Conservation (phyloP, 495 filamentous ascomycete species). For the Cairneyella variabilis region DNA sequence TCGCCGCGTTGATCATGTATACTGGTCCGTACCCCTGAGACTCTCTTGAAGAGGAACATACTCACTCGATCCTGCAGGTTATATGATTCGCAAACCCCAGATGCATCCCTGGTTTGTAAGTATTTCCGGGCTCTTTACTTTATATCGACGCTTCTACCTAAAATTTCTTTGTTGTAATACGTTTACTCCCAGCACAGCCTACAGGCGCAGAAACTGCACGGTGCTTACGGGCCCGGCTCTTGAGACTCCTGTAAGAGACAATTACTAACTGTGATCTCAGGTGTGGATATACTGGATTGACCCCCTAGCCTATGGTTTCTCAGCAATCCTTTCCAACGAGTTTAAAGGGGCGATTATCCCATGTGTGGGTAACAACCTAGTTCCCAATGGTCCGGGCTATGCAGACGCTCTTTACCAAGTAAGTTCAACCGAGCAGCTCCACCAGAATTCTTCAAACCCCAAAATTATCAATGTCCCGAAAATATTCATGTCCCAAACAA, state of each 20-base stretch:
- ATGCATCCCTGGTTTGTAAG: constrained; percentile 30
- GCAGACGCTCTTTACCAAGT: constrained; percentile 38
- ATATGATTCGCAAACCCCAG: constrained; percentile 33
- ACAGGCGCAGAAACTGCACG: too few species aligned
- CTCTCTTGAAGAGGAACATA: too few species aligned
- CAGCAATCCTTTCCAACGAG: constrained; percentile 41
- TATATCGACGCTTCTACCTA: constrained; percentile 27
- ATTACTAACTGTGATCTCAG: too few species aligned
- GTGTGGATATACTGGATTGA: constrained; percentile 33
- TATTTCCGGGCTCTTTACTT: constrained; percentile 5
- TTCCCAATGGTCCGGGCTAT: constrained; percentile 59
- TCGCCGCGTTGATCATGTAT: constrained; percentile 33
- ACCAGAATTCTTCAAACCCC: too few species aligned
- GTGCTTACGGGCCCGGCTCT: too few species aligned
- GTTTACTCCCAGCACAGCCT: too few species aligned
- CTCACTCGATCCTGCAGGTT: too few species aligned
- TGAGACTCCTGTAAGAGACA: constrained; percentile 7
- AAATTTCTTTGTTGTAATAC: constrained; percentile 26
- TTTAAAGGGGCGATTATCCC: constrained; percentile 32
- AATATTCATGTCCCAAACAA: too few species aligned
- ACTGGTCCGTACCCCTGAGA: too few species aligned
- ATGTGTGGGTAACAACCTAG: constrained; percentile 51
- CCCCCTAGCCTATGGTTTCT: constrained; percentile 38
- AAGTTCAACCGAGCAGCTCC: too few species aligned
- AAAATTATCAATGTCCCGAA: too few species aligned